Percentiles rank a stretch among this genome's conserved stretches.
Evolutionary conservation across 208 protist species (phyloP).

Genomic region (Leishmania lainsoni): DNA sequence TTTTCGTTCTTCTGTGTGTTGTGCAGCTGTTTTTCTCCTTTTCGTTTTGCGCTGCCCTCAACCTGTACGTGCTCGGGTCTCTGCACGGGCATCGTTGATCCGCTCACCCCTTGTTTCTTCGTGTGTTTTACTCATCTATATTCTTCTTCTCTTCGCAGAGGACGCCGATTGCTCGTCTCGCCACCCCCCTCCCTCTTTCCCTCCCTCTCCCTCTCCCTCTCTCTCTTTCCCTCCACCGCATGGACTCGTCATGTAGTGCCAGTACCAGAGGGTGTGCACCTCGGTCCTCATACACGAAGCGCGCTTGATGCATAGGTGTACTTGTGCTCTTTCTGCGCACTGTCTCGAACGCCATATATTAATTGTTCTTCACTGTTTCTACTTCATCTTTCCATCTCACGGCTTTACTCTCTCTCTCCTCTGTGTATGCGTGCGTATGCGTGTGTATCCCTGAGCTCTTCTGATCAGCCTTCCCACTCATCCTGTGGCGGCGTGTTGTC

Average conservation of each 20-base stretch:
- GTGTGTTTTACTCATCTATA: slow-evolving; percentile 6
- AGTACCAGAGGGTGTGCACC: background rate
- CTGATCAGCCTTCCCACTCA: background rate
- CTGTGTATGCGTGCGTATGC: background rate
- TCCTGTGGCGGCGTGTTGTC: background rate
- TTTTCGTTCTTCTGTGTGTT: slow-evolving; percentile 9
- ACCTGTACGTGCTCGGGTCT: slow-evolving; percentile 14
- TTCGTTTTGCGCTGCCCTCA: background rate
- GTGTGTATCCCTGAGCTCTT: no score
- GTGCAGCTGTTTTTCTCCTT: background rate
- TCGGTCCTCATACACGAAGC: background rate
- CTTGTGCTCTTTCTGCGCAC: background rate
- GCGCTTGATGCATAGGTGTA: background rate
- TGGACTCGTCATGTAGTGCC: background rate
- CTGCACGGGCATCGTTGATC: background rate
- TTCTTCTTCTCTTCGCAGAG: background rate
- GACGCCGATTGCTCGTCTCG: background rate
- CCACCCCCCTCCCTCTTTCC: background rate
- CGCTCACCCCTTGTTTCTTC: background rate
- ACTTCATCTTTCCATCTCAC: no score
- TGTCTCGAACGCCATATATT: no score
- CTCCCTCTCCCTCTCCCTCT: background rate
- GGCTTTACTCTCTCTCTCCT: slow-evolving; percentile 4
- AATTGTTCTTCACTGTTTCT: background rate
- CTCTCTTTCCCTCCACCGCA: background rate